Evolutionary conservation across 805 yeast species (phyloP).

Genomic region (Schizosaccharomyces lindneri): DNA sequence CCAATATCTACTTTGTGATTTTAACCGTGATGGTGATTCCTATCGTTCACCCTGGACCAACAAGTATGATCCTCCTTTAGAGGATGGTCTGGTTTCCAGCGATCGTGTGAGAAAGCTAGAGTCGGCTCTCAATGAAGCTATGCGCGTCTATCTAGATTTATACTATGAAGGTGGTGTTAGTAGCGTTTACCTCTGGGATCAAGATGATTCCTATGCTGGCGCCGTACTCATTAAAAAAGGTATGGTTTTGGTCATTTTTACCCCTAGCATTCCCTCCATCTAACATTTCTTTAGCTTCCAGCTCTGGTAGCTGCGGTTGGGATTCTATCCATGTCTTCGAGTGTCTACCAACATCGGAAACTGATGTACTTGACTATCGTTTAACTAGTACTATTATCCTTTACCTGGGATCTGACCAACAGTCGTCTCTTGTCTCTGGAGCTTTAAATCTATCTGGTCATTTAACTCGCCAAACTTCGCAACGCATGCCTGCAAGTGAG

Average conservation of each 20-base stretch:
- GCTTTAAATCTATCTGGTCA: slow-evolving; percentile 45
- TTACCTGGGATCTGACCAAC: slow-evolving; percentile 23
- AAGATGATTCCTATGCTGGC: slow-evolving; percentile 64
- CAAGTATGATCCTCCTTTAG: slow-evolving; percentile 28
- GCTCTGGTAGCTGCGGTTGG: slow-evolving; percentile 34
- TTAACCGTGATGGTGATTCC: slow-evolving; percentile 83
- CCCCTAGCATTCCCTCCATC: background rate
- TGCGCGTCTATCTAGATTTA: slow-evolving; percentile 75
- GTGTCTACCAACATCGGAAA: slow-evolving; percentile 18
- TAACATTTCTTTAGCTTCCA: slow-evolving; percentile 1
- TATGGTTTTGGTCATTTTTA: slow-evolving; percentile 2
- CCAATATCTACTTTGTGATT: slow-evolving; percentile 66
- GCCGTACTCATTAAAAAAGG: slow-evolving; percentile 62
- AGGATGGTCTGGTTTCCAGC: slow-evolving; percentile 58
- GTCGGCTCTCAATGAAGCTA: slow-evolving; percentile 61
- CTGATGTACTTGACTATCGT: slow-evolving; percentile 25
- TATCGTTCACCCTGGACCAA: slow-evolving; percentile 82
- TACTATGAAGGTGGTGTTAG: slow-evolving; percentile 84
- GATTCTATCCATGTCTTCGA: slow-evolving; percentile 87
- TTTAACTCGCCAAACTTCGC: slow-evolving; percentile 43
- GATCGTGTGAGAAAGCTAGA: slow-evolving; percentile 46
- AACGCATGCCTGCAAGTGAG: background rate
- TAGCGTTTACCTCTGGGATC: slow-evolving; percentile 77
- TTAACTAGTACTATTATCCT: slow-evolving; percentile 73
- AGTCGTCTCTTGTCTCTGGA: slow-evolving; percentile 8